These are phyloP conservation scores for Persicaria tinctoria DNA, from an alignment of 148 eudicot species.

Conservation along the genomic window DNA sequence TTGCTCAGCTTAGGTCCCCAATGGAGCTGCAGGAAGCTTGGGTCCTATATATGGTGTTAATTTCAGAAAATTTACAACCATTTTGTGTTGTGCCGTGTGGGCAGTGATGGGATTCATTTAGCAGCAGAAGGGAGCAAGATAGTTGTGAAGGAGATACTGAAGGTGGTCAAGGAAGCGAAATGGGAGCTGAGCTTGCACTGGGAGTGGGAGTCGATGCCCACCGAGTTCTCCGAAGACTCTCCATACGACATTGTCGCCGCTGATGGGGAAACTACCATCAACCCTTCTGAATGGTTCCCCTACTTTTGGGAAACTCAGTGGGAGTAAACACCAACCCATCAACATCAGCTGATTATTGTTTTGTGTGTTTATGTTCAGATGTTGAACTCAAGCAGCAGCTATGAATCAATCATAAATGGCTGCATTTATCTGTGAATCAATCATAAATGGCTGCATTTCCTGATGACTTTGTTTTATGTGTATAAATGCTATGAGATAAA, in stretches of 20 bases:
- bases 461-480: neutral
- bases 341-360: neutral
- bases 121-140: conserved; percentile 76
- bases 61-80: too few relatives aligned
- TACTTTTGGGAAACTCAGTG: conserved; percentile 55
- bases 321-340: conserved; percentile 30
- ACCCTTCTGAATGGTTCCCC: conserved; percentile 66
- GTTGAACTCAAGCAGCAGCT: neutral
- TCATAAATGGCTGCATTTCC: neutral
- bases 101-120: conserved; percentile 88
- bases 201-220: conserved; percentile 86
- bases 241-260: conserved; percentile 51
- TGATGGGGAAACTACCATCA: conserved; percentile 56
- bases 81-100: neutral
- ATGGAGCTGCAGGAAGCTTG: too few relatives aligned
- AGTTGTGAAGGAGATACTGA: conserved; percentile 73
- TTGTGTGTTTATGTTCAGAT: neutral
- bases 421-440: neutral
- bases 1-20: too few relatives aligned
- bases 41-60: too few relatives aligned
- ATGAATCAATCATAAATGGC: neutral
- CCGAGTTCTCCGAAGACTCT: conserved; percentile 67
- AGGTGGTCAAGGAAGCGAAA: conserved; percentile 69
- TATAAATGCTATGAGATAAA: neutral
- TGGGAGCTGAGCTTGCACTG: conserved; percentile 81